Conservation (phyloP, 2,329 filamentous ascomycete genomes). For the Stylonectria norvegica region DNA sequence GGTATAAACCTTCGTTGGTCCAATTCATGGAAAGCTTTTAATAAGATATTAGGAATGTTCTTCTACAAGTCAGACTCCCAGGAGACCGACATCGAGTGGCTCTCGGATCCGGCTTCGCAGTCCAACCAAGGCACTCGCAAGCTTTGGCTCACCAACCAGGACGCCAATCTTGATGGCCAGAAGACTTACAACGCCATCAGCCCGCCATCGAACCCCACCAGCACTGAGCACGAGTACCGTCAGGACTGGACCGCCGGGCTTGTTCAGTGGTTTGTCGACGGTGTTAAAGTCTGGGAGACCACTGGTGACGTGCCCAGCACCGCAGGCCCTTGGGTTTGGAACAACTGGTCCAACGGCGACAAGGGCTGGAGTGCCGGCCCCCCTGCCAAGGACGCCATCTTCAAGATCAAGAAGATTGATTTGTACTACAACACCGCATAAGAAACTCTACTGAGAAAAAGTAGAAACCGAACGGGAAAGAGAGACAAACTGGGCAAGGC, state of each 20-base stretch:
- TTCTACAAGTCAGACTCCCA: slow-evolving; percentile 27
- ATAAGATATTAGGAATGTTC: slow-evolving; percentile 26
- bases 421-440: slow-evolving; percentile 33
- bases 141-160: slow-evolving; percentile 32
- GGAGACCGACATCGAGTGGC: slow-evolving; percentile 33
- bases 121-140: slow-evolving; percentile 26
- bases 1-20: slow-evolving; percentile 14
- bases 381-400: slow-evolving; percentile 24
- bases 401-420: slow-evolving; percentile 29
- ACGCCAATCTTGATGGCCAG: slow-evolving; percentile 19
- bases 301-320: slow-evolving; percentile 25
- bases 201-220: slow-evolving; percentile 22
- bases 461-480: too few relatives aligned
- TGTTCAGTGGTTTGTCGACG: slow-evolving; percentile 28
- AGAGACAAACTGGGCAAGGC: too few relatives aligned
- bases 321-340: slow-evolving; percentile 28
- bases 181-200: slow-evolving; percentile 11
- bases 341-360: slow-evolving; percentile 33
- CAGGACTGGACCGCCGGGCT: slow-evolving; percentile 29
- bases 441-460: too few relatives aligned
- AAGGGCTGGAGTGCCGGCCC: slow-evolving; percentile 29
- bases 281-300: slow-evolving; percentile 23
- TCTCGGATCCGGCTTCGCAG: slow-evolving; percentile 26
- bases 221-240: slow-evolving; percentile 30
- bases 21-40: background rate